Percentiles rank a stretch among this genome's conserved stretches.
phyloP scores from a whole-genome alignment of 306 rosid genomes.

The Cicer chorassanicum region DNA sequence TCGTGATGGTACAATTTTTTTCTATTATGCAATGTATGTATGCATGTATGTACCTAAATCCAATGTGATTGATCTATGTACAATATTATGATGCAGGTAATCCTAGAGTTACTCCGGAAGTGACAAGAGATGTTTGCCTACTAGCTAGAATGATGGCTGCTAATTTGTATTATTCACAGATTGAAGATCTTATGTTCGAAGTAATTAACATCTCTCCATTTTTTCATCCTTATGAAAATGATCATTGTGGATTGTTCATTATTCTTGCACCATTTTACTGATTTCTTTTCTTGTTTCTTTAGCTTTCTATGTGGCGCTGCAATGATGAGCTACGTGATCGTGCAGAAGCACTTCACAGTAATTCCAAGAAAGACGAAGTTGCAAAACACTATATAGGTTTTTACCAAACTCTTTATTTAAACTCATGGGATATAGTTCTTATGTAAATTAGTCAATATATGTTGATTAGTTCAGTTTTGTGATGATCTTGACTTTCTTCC shows the following conservation, averaged over 20 bases:
- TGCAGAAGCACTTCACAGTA: constrained; percentile 73
- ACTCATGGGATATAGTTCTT: not conserved
- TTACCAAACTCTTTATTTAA: constrained; percentile 31
- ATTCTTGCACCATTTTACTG: constrained; percentile 20
- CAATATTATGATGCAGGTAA: constrained; percentile 66
- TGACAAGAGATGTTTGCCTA: constrained; percentile 95
- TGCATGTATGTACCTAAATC: not conserved
- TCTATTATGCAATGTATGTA: not conserved
- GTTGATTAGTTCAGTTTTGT: constrained; percentile 5
- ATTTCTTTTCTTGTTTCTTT: constrained; percentile 41
- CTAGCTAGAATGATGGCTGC: constrained; percentile 99
- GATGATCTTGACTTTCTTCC: constrained; percentile 32
- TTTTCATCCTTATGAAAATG: constrained; percentile 30
- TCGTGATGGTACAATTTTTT: constrained; percentile 80
- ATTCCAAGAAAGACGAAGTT: constrained; percentile 84
- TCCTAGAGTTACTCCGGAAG: constrained; percentile 98
- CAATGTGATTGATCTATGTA: constrained; percentile 30
- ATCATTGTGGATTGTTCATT: constrained; percentile 26
- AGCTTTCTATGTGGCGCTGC: constrained; percentile 99
- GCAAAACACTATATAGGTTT: constrained; percentile 96
- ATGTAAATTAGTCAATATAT: not conserved
- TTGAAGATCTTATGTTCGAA: constrained; percentile 99
- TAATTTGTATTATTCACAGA: constrained; percentile 93
- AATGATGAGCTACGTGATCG: constrained; percentile 85
- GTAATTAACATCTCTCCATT: constrained; percentile 52